phyloP scores from a whole-genome alignment of 2,329 filamentous ascomycete genomes.

The Epichloe baconii region DNA sequence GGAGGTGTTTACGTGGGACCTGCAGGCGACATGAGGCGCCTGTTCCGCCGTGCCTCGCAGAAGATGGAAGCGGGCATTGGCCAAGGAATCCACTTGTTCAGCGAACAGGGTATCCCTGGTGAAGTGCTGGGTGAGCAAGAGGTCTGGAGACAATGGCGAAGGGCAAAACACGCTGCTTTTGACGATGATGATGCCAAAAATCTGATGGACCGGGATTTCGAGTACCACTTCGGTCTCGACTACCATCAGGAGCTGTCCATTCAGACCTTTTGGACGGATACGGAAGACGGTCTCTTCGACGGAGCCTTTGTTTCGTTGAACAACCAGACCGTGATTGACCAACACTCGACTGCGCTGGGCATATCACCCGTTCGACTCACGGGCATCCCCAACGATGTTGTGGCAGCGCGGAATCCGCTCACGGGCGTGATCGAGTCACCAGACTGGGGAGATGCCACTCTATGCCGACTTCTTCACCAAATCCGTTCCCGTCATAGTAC shows the following conservation, averaged over 20 bases:
- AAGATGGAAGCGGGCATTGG: conserved; percentile 7
- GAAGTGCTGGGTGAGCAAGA: conserved; percentile 14
- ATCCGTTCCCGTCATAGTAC: conserved; percentile 11
- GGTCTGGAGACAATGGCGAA: conserved; percentile 20
- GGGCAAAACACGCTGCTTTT: background rate
- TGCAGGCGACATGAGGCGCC: conserved; percentile 8
- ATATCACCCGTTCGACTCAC: conserved; percentile 9
- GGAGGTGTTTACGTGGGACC: conserved; percentile 11
- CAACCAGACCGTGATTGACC: conserved; percentile 9
- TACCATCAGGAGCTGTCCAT: conserved; percentile 13
- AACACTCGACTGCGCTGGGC: conserved; percentile 7
- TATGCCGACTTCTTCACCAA: conserved; percentile 12
- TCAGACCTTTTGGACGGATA: conserved; percentile 11
- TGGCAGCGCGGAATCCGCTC: conserved; percentile 5
- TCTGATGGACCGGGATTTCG: conserved; percentile 9
- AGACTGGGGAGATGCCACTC: conserved; percentile 9
- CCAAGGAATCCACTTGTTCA: conserved; percentile 6
- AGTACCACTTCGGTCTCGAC: conserved; percentile 16
- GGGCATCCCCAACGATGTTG: conserved; percentile 11
- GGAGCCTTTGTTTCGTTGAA: conserved; percentile 11
- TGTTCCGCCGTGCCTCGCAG: conserved; percentile 8
- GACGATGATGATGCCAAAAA: background rate
- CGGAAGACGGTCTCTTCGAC: conserved; percentile 8
- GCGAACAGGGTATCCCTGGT: conserved; percentile 13
- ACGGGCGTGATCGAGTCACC: background rate